Base-by-base conservation (phyloP, 257 asterid species). In the Phtheirospermum japonicum region DNA sequence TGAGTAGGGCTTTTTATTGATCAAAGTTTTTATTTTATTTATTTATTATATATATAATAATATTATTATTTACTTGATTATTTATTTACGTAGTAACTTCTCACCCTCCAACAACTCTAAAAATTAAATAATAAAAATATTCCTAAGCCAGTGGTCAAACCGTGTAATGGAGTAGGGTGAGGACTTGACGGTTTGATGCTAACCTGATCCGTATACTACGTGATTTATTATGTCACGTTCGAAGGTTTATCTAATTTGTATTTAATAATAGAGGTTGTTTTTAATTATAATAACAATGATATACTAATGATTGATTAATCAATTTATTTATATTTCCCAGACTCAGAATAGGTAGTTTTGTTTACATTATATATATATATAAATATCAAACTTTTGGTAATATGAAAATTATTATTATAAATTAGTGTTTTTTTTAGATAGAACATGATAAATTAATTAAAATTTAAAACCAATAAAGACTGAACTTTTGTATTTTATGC, bases 1-100 rank as follows among this genome's bases (percentile, higher is more conserved):
- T 32, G 26, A 14, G 43, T 9, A 19, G 59, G 54, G 54, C 10
- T 23, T 53, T 53, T 53, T 53, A 53, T 53, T 26, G 59, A 53
- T 53, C 59, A 26, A 53, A 20, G 32, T 53, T 12, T 53, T 19
- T 51, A 3, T 19, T 52, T 52, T 52, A 52, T 52, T 45, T 45
- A 45, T 14, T 13, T 36, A 36, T 9, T 36, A 6, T 6, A 36
- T 36, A 36, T 6, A 36, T 6, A 6, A 36, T 36, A 6, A 1
- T 23, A 23, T 23, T 23, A 23, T 23, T 23, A 23, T 23, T 23
- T 23, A 23, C 1, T 23, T 23, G 28, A 23, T 43, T 0, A n/a
- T 43, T 50, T 50, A 8, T 0, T 50, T 18, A 50, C 17, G 31
- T 17, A 50, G 56, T 11, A 50, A n/a, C 9, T 48, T 48, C 54